These are phyloP conservation scores for Ophiostoma australiae DNA, from an alignment of 2,329 filamentous ascomycete species.

Conservation along the genomic window DNA sequence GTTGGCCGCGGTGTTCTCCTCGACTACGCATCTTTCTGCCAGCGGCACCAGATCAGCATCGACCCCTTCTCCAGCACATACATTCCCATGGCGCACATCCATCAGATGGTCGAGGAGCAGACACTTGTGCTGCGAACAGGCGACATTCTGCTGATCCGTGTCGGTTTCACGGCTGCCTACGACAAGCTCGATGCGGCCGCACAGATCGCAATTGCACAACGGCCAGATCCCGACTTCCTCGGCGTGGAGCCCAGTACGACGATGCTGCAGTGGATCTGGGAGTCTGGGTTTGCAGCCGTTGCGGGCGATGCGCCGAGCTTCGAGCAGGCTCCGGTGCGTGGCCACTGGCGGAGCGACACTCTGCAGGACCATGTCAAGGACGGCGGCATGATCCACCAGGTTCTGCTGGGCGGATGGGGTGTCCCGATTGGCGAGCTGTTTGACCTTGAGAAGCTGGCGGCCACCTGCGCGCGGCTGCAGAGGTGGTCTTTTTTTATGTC, in stretches of 20 bases:
- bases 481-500: neutral
- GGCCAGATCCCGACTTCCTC: conserved; percentile 26
- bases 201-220: conserved; percentile 2
- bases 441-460: neutral
- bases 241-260: conserved; percentile 39
- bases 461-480: neutral
- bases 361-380: neutral
- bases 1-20: neutral
- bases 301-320: conserved; percentile 36
- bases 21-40: neutral
- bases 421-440: neutral
- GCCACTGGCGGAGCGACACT: neutral
- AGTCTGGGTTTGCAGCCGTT: conserved; percentile 41
- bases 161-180: neutral
- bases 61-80: conserved; percentile 24
- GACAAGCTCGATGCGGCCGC: neutral
- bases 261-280: conserved; percentile 44
- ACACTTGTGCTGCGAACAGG: neutral
- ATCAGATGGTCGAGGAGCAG: conserved; percentile 32
- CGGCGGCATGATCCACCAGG: neutral
- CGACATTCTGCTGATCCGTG: neutral
- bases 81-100: conserved; percentile 32
- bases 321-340: neutral
- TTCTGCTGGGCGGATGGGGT: neutral
- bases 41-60: conserved; percentile 22